Conservation (phyloP, 768 basidiomycete genomes). For the Pulveroboletus sp. region DNA sequence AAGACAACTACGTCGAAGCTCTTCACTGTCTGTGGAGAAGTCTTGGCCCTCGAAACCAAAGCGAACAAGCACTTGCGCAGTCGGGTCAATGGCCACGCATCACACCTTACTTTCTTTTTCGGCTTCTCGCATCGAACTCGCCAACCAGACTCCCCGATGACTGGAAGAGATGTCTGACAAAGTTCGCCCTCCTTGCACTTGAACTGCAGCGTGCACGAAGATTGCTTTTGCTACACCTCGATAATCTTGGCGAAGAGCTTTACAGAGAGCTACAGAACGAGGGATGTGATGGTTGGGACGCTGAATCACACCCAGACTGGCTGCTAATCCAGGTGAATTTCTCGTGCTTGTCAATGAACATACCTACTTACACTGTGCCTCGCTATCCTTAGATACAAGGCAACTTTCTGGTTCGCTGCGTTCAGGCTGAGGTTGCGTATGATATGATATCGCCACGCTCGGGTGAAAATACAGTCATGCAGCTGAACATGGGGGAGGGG, state of each 20-base stretch:
- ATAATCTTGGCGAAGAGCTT: neutral
- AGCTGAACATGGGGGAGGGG: too few species aligned
- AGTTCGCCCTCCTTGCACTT: conserved; percentile 26
- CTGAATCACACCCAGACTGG: too few species aligned
- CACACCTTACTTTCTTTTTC: conserved; percentile 28
- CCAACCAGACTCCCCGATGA: conserved; percentile 1
- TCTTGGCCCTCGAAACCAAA: conserved; percentile 9
- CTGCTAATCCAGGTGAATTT: too few species aligned
- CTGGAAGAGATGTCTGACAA: conserved; percentile 30
- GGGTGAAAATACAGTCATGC: conserved; percentile 34
- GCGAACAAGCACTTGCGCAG: conserved; percentile 7
- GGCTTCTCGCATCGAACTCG: conserved; percentile 23
- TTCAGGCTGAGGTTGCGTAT: conserved; percentile 40
- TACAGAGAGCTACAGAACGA: too few species aligned
- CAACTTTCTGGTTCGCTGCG: conserved; percentile 39
- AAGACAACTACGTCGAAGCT: neutral
- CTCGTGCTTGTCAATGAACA: too few species aligned
- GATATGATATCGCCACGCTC: conserved; percentile 44
- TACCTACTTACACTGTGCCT: too few species aligned
- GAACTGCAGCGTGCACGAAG: too few species aligned
- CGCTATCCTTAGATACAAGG: conserved; percentile 38
- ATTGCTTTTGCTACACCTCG: neutral
- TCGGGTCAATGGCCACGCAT: conserved; percentile 4
- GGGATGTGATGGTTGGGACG: too few species aligned
- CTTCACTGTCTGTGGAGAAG: neutral